Evolutionary conservation across 1,139 yeast genomes (phyloP).

Genomic region (Yamadazyma sp.): DNA sequence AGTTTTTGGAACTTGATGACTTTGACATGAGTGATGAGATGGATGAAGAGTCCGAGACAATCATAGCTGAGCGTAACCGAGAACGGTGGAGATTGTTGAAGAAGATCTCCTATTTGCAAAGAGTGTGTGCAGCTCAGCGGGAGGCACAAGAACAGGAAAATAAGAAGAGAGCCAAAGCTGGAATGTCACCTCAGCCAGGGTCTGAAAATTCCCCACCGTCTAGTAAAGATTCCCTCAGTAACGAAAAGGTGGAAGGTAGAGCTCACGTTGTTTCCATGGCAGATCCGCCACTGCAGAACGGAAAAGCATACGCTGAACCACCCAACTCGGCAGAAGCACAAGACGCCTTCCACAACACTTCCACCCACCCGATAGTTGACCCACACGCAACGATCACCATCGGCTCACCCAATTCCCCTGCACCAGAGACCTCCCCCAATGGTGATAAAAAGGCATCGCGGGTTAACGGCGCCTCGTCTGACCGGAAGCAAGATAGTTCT

Average conservation of each 20-base stretch:
- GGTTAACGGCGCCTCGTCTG: too few species aligned
- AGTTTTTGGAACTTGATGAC: constrained; percentile 51
- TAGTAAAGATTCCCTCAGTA: constrained; percentile 3
- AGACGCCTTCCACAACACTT: too few species aligned
- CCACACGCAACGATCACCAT: too few species aligned
- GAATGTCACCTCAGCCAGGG: constrained; percentile 23
- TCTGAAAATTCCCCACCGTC: neutral
- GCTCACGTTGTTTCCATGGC: neutral
- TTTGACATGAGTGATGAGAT: constrained; percentile 35
- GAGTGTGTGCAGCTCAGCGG: constrained; percentile 50
- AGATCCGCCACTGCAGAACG: too few species aligned
- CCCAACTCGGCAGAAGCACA: too few species aligned
- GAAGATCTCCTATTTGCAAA: constrained; percentile 65
- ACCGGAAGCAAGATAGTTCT: neutral
- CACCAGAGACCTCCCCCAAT: too few species aligned
- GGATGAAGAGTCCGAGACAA: constrained; percentile 41
- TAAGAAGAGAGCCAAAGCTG: constrained; percentile 33
- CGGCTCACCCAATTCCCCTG: too few species aligned
- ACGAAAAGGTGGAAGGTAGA: neutral
- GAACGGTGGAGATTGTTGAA: constrained; percentile 72
- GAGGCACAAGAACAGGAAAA: constrained; percentile 32
- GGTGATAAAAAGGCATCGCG: too few species aligned
- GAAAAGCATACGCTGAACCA: too few species aligned
- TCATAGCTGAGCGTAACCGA: constrained; percentile 46
- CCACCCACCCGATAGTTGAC: too few species aligned